Conservation (phyloP, 352 stramenopile genomes). For the Pythium aphanidermatum region DNA sequence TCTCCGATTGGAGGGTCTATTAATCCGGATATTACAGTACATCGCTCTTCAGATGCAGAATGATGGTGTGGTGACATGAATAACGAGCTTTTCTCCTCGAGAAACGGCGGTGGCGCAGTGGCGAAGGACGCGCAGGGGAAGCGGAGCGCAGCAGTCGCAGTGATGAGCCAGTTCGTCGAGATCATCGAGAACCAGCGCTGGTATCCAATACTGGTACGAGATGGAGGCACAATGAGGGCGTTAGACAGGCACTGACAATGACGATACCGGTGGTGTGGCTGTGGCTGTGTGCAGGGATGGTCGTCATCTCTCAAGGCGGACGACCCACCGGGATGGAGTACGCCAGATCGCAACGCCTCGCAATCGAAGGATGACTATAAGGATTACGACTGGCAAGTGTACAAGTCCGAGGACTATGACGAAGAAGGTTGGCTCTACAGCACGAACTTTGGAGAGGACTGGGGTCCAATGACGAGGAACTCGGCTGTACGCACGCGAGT, state of each 20-base stretch:
- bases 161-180: slow-evolving; percentile 29
- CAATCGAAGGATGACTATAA: slow-evolving; percentile 49
- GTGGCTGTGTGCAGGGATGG: slow-evolving; percentile 81
- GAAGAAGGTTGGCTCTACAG: slow-evolving; percentile 83
- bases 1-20: too few species aligned
- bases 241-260: too few species aligned
- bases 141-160: background rate
- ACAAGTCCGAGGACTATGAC: slow-evolving; percentile 81
- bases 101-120: slow-evolving; percentile 1
- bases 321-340: slow-evolving; percentile 69
- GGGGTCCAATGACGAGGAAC: slow-evolving; percentile 50
- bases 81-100: slow-evolving; percentile 1
- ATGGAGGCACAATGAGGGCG: too few species aligned
- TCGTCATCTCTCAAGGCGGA: slow-evolving; percentile 56
- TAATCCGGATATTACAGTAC: slow-evolving; percentile 9
- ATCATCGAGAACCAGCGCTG: slow-evolving; percentile 87
- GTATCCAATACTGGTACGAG: slow-evolving; percentile 70
- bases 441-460: slow-evolving; percentile 51
- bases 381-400: slow-evolving; percentile 68
- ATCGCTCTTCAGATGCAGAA: slow-evolving; percentile 4
- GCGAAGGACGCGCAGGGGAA: background rate
- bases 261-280: too few species aligned
- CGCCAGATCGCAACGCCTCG: slow-evolving; percentile 30
- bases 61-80: slow-evolving; percentile 5
- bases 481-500: slow-evolving; percentile 77